Evolutionary conservation across 352 stramenopile species (phyloP).

Genomic region (Phytopythium delawarense): DNA sequence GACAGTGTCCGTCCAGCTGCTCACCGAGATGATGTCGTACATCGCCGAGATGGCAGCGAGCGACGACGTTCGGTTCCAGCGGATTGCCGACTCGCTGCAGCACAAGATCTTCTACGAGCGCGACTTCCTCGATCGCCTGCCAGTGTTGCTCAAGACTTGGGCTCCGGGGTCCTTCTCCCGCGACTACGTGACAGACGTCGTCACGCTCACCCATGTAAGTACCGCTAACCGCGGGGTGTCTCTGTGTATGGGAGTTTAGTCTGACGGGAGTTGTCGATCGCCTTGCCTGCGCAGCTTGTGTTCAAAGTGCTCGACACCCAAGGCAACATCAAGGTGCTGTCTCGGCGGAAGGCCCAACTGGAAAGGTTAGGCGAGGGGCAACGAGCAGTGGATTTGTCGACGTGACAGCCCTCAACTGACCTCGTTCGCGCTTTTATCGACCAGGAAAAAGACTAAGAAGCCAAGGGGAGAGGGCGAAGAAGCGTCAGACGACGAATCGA

Average conservation of each 20-base stretch:
- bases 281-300: constrained; percentile 44
- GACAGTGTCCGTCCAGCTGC: constrained; percentile 72
- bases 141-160: constrained; percentile 79
- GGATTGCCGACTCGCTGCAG: constrained; percentile 80
- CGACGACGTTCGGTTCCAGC: constrained; percentile 72
- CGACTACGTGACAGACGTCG: constrained; percentile 73
- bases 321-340: constrained; percentile 83
- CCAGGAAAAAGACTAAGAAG: constrained; percentile 50
- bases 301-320: constrained; percentile 84
- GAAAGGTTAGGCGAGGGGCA: constrained; percentile 29
- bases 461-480: constrained; percentile 26
- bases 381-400: background rate
- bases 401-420: background rate
- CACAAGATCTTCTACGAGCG: constrained; percentile 89
- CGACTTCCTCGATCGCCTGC: constrained; percentile 81
- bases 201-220: constrained; percentile 82
- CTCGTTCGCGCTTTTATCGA: background rate
- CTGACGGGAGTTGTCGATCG: background rate
- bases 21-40: constrained; percentile 87
- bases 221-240: background rate
- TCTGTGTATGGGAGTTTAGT: background rate
- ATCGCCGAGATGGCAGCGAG: constrained; percentile 64
- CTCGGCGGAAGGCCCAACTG: constrained; percentile 56
- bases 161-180: constrained; percentile 55
- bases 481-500: constrained; percentile 44